Evolutionary conservation across 2,329 filamentous ascomycete species (phyloP).

Genomic region (Colletotrichum paranaense): DNA sequence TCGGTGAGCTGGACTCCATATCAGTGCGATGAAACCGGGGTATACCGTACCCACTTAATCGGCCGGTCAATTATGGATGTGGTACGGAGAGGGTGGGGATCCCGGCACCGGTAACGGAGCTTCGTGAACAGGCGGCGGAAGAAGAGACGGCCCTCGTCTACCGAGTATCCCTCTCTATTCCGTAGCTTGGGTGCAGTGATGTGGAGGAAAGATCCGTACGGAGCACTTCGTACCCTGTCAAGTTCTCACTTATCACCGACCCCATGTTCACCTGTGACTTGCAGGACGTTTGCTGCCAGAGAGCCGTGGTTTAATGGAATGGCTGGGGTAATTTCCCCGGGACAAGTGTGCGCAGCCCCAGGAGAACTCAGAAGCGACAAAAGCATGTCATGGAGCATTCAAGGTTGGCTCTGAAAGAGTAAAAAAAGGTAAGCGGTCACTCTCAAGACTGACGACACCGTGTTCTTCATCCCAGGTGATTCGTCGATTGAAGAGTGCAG

Average conservation of each 20-base stretch:
- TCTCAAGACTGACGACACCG: background rate
- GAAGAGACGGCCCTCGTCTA: no score
- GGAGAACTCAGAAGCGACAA: background rate
- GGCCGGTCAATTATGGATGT: no score
- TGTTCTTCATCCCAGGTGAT: background rate
- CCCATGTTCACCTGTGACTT: background rate
- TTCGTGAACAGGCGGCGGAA: no score
- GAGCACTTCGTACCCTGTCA: no score
- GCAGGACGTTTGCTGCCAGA: background rate
- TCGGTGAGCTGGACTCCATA: no score
- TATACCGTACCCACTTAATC: no score
- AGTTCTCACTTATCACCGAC: background rate
- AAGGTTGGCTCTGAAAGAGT: background rate
- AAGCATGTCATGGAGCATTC: background rate
- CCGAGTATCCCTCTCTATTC: no score
- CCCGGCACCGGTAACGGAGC: no score
- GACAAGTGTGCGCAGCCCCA: background rate
- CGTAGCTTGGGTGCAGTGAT: no score
- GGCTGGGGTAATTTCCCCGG: background rate
- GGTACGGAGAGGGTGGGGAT: no score
- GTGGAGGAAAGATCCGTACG: no score
- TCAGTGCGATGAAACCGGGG: no score
- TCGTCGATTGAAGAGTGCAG: background rate
- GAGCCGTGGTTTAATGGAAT: background rate
- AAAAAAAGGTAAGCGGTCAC: background rate